A percentile compares a stretch with the other conserved stretches of the same genome.
These are phyloP conservation scores for Xylaria sp. DNA, from an alignment of 2,329 filamentous ascomycete genomes.

Conservation along the genomic window DNA sequence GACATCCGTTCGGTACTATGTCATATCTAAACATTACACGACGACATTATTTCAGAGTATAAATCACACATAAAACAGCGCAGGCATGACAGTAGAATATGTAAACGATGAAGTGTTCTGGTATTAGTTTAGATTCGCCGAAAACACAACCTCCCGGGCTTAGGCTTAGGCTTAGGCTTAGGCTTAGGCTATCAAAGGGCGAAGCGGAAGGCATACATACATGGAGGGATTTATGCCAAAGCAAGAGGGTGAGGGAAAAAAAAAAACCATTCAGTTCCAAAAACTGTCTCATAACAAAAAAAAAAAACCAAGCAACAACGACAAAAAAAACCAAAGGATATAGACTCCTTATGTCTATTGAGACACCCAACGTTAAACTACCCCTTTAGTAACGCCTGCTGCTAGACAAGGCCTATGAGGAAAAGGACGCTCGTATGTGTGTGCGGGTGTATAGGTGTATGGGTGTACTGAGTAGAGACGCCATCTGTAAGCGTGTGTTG, in stretches of 20 bases:
- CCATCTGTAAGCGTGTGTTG: conserved; percentile 2
- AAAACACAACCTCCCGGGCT: background rate
- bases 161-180: too few species aligned
- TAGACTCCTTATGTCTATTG: conserved; percentile 16
- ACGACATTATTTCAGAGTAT: too few species aligned
- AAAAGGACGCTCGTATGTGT: background rate
- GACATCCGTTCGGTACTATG: too few species aligned
- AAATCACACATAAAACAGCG: too few species aligned
- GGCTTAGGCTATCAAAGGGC: too few species aligned
- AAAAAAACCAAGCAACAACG: background rate
- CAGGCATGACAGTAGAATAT: too few species aligned
- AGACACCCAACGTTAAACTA: background rate
- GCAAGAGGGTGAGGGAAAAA: too few species aligned
- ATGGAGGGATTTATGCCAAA: too few species aligned
- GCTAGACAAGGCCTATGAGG: conserved; percentile 5
- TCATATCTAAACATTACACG: too few species aligned
- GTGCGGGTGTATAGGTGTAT: background rate
- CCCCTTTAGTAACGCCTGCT: conserved; percentile 5
- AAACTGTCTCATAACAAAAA: conserved; percentile 19
- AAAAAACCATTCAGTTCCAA: conserved; percentile 4
- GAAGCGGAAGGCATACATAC: background rate
- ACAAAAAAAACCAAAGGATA: background rate
- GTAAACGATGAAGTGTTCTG: too few species aligned
- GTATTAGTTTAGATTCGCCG: too few species aligned
- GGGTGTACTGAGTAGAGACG: too few species aligned